phyloP scores from a whole-genome alignment of 441 rosid species.

The Pelargonium hybrid region DNA sequence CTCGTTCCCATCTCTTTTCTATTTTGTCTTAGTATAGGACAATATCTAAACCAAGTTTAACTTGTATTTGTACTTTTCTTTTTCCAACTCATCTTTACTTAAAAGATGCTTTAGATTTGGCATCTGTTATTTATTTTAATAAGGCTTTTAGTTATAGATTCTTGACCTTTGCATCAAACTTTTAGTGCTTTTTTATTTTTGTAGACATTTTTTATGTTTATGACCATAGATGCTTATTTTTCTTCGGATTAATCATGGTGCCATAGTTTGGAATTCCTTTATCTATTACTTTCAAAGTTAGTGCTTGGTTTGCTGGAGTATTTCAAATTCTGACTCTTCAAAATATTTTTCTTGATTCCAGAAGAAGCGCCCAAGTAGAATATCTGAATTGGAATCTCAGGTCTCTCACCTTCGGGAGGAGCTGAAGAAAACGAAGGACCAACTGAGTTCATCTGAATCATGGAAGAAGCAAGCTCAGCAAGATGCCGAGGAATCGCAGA shows the following conservation, averaged over 20 bases:
- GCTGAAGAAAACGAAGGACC: constrained; percentile 69
- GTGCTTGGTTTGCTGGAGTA: not conserved
- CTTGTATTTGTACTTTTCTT: too few species aligned
- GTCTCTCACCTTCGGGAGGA: constrained; percentile 73
- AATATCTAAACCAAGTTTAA: too few species aligned
- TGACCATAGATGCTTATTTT: not conserved
- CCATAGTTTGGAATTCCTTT: not conserved
- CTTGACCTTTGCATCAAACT: not conserved
- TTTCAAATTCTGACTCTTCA: not conserved
- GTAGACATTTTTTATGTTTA: not conserved
- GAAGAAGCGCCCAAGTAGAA: constrained; percentile 60
- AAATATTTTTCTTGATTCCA: constrained; percentile 16
- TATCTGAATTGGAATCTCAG: constrained; percentile 65
- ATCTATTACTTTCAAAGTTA: not conserved
- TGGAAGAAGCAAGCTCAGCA: constrained; percentile 56
- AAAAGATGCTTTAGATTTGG: too few species aligned
- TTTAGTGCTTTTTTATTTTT: not conserved
- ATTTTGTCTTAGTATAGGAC: too few species aligned
- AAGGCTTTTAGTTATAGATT: not conserved
- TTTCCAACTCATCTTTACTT: too few species aligned
- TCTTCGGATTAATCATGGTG: not conserved
- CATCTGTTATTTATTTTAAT: too few species aligned
- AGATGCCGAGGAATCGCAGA: constrained; percentile 70
- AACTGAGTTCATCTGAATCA: constrained; percentile 57
- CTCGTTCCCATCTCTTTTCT: too few species aligned